Percentiles rank a stretch among this genome's conserved stretches.
These are phyloP conservation scores for Solanum phureja DNA, from an alignment of 257 asterid species.

Conservation along the genomic window DNA sequence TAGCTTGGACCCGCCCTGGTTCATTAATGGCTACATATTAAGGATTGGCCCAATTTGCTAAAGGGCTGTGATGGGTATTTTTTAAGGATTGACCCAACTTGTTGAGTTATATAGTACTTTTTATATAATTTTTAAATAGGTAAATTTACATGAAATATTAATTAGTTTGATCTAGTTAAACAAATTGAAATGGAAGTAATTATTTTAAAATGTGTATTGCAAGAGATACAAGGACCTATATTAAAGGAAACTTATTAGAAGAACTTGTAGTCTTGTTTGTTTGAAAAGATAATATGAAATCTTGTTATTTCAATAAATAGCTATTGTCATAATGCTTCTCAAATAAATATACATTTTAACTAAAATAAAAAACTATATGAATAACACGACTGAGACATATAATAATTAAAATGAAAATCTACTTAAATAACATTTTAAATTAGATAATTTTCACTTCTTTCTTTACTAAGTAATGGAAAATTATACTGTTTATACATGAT, in stretches of 20 bases:
- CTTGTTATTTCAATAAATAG: not conserved
- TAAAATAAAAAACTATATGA: not conserved
- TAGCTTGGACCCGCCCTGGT: no score
- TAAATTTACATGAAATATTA: not conserved
- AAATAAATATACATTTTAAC: not conserved
- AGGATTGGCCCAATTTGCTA: no score
- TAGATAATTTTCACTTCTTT: not conserved
- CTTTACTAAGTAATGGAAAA: not conserved
- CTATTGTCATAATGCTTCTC: not conserved
- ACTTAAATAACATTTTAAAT: not conserved
- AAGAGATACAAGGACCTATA: not conserved
- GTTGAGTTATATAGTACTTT: no score
- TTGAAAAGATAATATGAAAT: no score
- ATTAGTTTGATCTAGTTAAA: not conserved
- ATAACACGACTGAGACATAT: not conserved
- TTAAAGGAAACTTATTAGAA: not conserved
- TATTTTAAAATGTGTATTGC: not conserved
- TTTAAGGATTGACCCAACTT: no score
- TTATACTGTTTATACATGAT: no score
- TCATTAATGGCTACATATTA: no score
- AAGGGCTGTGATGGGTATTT: no score
- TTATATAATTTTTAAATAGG: no score
- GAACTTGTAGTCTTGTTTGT: not conserved
- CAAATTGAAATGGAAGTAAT: not conserved
- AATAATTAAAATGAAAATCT: not conserved